Evolutionary conservation across 345 rosid species (phyloP), one percentile per base, ranked within the genome.

Genomic region (Syzygium oleosum): DNA sequence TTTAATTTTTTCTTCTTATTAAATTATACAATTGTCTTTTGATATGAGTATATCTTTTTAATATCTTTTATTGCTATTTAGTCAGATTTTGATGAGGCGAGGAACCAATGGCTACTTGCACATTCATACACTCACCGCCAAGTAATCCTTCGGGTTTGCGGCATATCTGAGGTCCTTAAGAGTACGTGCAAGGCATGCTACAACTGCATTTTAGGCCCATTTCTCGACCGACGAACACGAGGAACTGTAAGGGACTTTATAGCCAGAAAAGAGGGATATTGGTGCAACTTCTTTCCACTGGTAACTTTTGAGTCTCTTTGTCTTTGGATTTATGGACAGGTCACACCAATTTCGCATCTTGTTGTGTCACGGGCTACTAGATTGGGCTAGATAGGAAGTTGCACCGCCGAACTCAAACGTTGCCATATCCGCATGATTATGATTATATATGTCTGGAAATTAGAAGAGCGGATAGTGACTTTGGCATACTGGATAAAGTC

Each of bases 401-500:
- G 73, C 73, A 61, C 34, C 73, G 5, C 34, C 9, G 19, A n/a
- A 61, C 73, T n/a, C 73, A n/a, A 0, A 61, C 1, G 73, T 61
- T 7, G 0, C 38, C 38, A 3, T n/a, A 8, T 61, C 31, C 14
- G 73, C 38, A 61, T n/a, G 0, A 61, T 61, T 61, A 0, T n/a
- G 9, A n/a, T n/a, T 6, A n/a, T n/a, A 6, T n/a, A 9, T 61
- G 38, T 0, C 38, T 0, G 9, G 38, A 61, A 61, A 61, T 61
- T 38, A 3, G 38, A 61, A 61, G 34, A 61, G 73, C 2, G 0
- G 15, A 0, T 0, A 3, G 31, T 12, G 0, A 59, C 31, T 27
- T 59, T 59, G 14, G 9, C 68, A 59, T 27, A 12, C 12, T 2
- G 68, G 9, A 15, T 29, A 12, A 59, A 12, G 16, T 2, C 68